These are phyloP conservation scores for Globomyces sp. DNA, from an alignment of 371 early-diverging fungal genomes.

Conservation along the genomic window DNA sequence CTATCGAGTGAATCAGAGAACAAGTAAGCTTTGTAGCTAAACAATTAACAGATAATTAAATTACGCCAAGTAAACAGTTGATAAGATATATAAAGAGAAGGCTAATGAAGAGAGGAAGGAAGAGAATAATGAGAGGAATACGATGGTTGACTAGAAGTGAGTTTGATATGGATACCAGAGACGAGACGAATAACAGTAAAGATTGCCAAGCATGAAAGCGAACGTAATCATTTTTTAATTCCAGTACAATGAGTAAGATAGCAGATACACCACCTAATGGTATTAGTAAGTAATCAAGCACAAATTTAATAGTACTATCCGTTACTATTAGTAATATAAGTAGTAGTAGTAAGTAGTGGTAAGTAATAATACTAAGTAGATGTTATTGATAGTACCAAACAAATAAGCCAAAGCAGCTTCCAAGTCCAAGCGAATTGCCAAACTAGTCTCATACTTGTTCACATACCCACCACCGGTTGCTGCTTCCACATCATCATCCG, in stretches of 20 bases:
- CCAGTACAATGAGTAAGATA: slow-evolving; percentile 63
- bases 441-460: slow-evolving; percentile 75
- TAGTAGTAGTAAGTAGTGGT: background rate
- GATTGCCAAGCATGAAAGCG: slow-evolving; percentile 79
- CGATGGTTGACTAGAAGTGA: background rate
- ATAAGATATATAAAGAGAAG: background rate
- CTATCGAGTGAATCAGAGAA: background rate
- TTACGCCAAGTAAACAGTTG: background rate
- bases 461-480: slow-evolving; percentile 58
- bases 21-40: background rate
- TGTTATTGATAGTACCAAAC: slow-evolving; percentile 71
- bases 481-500: background rate
- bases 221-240: slow-evolving; percentile 49
- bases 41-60: background rate
- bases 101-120: background rate
- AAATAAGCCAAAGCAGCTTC: slow-evolving; percentile 74
- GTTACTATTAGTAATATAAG: background rate
- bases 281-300: too few relatives aligned
- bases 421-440: slow-evolving; percentile 75
- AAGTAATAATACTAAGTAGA: background rate
- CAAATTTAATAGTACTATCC: background rate
- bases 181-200: slow-evolving; percentile 23
- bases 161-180: slow-evolving; percentile 18
- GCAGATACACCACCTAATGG: slow-evolving; percentile 48
- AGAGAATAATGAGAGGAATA: too few relatives aligned